phyloP scores from a whole-genome alignment of 306 rosid genomes.

The Trichosanthes cucumerina region DNA sequence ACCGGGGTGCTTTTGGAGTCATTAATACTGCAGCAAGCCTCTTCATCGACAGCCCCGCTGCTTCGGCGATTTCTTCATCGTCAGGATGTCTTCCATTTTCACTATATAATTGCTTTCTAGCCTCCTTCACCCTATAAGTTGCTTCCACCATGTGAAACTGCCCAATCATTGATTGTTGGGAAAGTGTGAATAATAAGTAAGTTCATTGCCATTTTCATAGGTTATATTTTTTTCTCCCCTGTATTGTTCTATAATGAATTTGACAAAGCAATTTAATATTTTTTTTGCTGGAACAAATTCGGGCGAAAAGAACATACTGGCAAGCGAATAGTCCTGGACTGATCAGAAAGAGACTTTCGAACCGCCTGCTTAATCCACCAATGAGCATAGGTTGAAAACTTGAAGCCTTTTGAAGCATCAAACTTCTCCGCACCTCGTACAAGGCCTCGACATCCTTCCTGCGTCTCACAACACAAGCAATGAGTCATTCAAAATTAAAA shows the following conservation, averaged over 20 bases:
- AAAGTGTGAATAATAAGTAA: not conserved
- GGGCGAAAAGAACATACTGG: conserved; percentile 44
- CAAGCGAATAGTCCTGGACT: conserved; percentile 83
- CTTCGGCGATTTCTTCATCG: conserved; percentile 77
- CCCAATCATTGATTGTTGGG: conserved; percentile 9
- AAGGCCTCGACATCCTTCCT: conserved; percentile 99
- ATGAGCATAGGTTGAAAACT: conserved; percentile 97
- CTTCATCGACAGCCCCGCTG: conserved; percentile 87
- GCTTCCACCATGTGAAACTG: conserved; percentile 99
- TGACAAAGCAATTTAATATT: conserved; percentile 4
- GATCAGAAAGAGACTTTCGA: conserved; percentile 79
- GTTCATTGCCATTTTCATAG: not conserved
- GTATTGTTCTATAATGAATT: not conserved
- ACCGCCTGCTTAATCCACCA: conserved; percentile 99
- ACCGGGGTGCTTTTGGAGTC: conserved; percentile 92
- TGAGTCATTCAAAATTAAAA: not conserved
- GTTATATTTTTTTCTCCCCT: not conserved
- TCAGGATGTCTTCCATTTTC: conserved; percentile 73
- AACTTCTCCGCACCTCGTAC: conserved; percentile 86
- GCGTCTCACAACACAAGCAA: conserved; percentile 10
- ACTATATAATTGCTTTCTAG: conserved; percentile 59
- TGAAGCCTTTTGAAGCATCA: conserved; percentile 93
- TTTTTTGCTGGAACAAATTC: not conserved
- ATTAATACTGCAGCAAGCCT: conserved; percentile 68
- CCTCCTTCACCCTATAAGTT: conserved; percentile 79